Evolutionary conservation across 768 basidiomycete species (phyloP), one percentile per base, ranked within the genome.

Genomic region (Rhodotorula graminis): DNA sequence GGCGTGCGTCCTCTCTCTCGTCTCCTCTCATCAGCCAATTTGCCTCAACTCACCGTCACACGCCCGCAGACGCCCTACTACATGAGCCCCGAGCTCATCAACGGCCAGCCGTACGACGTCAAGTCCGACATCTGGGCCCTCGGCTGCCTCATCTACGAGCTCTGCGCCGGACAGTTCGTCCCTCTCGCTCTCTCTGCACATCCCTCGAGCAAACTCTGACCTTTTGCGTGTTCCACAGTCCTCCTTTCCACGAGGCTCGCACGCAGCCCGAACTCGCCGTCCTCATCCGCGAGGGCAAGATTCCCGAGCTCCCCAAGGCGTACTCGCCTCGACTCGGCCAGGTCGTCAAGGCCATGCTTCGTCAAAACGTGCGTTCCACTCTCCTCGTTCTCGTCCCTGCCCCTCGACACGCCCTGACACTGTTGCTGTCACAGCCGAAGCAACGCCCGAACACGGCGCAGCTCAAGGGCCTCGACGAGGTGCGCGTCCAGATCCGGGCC

Each of bases 71-170:
- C 96, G 7, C 96, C 96, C 7, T 94, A 98, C 80, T 98, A 99
- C 83, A 98, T 99, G 96, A 96, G 93, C 2, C 96, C 96, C 0
- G 95, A 99, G 81, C 85, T 98, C 47, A 92, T 97, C 87, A 92
- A 91, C 83, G 95, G 98, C 80, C 93, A 92, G 80, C 87, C 92
- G 7, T 99, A 99, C 82, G 96, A 97, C 82, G 90, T 92, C 14
- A 99, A 98, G 82, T 93, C 91, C 0, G 96, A 99, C 79, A 97
- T 99, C 61, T 99, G 96, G 96, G 94, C 92, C 9, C 85, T 98
- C 42, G 96, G 96, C 2, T 99, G 96, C 82, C 85, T 98, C 44
- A 91, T 97, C 37, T 98, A 91, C 81, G 96, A 98, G 82, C 86
- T 98, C 52, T 98, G 95, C 75, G 93, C 95, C 0, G 84, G 93